Evolutionary conservation across 108 stramenopile species (phyloP), one percentile per base, ranked within the genome.

Genomic region (Bacterosira constricta): DNA sequence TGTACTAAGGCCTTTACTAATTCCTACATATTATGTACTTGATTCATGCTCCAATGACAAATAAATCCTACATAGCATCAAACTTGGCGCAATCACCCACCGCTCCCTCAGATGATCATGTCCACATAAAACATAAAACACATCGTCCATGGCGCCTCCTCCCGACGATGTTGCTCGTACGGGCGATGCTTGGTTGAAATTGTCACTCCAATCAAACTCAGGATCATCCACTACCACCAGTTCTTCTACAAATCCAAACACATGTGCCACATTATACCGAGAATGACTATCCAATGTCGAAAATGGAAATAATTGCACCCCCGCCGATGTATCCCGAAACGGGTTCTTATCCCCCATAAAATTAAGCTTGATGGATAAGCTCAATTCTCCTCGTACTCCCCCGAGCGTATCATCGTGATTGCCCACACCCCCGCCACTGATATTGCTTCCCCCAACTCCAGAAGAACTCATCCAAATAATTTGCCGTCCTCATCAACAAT

Each of bases 231-330:
- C 96, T 13, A 97, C 97, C 1, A 97, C 91, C 32, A 98, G 76
- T 62, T 97, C 98, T 66, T 97, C 98, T 25, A 99, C 98, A 39
- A 97, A 94, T 2, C 97, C 98, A 82, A 96, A 88, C 11, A 97
- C 81, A 63, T 93, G 89, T 3, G 79, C 35, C 0, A 96, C 77
- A 15, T 60, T 70, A 54, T 83, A 94, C 20, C 88, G 89, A 9
- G 85, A 68, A 38, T 82, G 78, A 13, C 85, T 86, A 68, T 96
- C 95, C 10, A 98, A 66, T 8, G 77, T 76, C 9, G 93, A 96
- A 54, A 96, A 87, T 11, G 96, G 89, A 59, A 97, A 96, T 23
- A 98, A 75, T 46, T 91, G 96, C 20, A 98, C 96, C 18, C 97
- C 97, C 0, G 97, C 97, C 1, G 93, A 92, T 11, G 94, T 93